Evolutionary conservation across 257 asterid species (phyloP).

Genomic region (Asclepias syriaca): DNA sequence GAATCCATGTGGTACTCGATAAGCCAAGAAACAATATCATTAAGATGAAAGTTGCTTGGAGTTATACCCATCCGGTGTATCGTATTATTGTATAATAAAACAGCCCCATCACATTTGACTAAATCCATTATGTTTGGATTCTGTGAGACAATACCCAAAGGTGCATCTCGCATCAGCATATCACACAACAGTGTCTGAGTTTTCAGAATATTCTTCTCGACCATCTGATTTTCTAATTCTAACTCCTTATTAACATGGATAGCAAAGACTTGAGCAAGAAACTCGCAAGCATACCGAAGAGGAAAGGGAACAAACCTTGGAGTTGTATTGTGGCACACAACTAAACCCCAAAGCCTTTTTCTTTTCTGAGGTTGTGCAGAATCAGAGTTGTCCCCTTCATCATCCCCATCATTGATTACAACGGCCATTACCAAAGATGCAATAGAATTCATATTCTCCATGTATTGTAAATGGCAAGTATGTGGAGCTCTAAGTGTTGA

Average conservation of each 20-base stretch:
- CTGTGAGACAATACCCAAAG: conserved; percentile 81
- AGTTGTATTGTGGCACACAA: conserved; percentile 84
- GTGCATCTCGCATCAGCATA: conserved; percentile 83
- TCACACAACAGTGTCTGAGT: conserved; percentile 90
- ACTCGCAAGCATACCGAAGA: conserved; percentile 90
- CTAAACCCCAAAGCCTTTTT: conserved; percentile 88
- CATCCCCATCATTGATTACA: conserved; percentile 76
- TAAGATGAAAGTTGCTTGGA: conserved; percentile 64
- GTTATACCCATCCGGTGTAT: conserved; percentile 54
- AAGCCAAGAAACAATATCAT: conserved; percentile 80
- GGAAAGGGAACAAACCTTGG: conserved; percentile 98
- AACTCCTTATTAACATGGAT: conserved; percentile 87
- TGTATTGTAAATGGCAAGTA: conserved; percentile 80
- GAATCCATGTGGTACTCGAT: conserved; percentile 78
- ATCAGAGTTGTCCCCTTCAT: conserved; percentile 45
- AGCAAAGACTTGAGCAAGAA: conserved; percentile 88
- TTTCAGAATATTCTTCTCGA: conserved; percentile 78
- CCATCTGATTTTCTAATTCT: conserved; percentile 69
- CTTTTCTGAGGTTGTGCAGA: conserved; percentile 50
- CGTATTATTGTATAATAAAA: conserved; percentile 48
- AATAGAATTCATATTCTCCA: conserved; percentile 91
- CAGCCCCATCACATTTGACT: conserved; percentile 83
- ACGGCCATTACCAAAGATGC: conserved; percentile 96
- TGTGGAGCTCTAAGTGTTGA: conserved; percentile 94
- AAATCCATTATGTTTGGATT: conserved; percentile 89